phyloP scores from a whole-genome alignment of 23 red algal genomes.

The Agarophyton chilense region DNA sequence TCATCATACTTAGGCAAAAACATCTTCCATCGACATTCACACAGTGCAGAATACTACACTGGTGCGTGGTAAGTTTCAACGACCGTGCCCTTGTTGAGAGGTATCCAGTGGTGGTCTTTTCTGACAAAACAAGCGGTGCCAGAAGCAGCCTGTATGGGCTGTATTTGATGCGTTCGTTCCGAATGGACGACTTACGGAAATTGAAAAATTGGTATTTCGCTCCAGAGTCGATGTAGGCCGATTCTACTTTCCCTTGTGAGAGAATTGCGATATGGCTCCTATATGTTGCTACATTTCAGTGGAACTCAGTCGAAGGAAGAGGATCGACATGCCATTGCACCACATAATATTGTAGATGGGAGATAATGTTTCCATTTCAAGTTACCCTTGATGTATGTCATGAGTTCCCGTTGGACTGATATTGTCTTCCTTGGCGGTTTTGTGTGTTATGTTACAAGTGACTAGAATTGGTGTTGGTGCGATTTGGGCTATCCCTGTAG shows the following conservation, averaged over 20 bases:
- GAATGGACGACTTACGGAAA: neutral
- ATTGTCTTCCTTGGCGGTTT: no score
- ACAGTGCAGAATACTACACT: no score
- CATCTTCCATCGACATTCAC: no score
- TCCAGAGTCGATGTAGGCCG: neutral
- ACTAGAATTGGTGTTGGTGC: no score
- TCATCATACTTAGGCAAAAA: no score
- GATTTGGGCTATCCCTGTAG: no score
- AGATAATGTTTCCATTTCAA: neutral
- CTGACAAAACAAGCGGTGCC: no score
- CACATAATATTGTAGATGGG: neutral
- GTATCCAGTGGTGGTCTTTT: no score
- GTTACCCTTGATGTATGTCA: neutral
- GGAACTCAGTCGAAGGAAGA: neutral
- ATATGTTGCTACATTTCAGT: neutral
- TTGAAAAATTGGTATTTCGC: constrained; percentile 1
- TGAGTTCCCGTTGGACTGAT: neutral
- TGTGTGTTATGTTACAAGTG: no score
- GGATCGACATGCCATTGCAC: neutral
- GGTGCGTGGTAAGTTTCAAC: no score
- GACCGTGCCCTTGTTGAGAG: no score
- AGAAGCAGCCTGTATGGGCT: no score
- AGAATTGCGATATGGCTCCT: neutral
- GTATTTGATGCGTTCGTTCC: neutral
- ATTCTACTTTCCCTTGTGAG: neutral